Evolutionary conservation across 345 rosid genomes (phyloP).

Genomic region (Aquilaria yunnanensis): DNA sequence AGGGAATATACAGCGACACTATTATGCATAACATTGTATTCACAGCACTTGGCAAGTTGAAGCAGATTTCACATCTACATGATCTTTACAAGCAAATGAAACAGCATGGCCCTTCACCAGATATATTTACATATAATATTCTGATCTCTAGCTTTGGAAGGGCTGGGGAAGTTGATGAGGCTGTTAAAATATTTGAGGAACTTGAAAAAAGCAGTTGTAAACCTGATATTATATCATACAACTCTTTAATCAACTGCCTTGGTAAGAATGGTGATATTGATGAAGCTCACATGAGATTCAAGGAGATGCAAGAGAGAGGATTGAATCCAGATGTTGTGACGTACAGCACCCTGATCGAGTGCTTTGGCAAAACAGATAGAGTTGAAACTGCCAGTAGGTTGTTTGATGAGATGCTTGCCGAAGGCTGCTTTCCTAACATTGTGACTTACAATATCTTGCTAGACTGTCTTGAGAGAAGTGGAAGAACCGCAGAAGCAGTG

Average conservation of each 20-base stretch:
- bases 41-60: slow-evolving; percentile 63
- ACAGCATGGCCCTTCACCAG: slow-evolving; percentile 61
- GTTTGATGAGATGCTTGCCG: slow-evolving; percentile 74
- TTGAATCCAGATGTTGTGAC: slow-evolving; percentile 87
- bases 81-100: slow-evolving; percentile 83
- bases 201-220: slow-evolving; percentile 61
- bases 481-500: slow-evolving; percentile 81
- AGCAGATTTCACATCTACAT: slow-evolving; percentile 57
- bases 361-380: slow-evolving; percentile 87
- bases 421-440: slow-evolving; percentile 83
- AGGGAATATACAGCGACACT: slow-evolving; percentile 58
- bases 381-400: slow-evolving; percentile 82
- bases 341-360: slow-evolving; percentile 84
- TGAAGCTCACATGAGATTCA: slow-evolving; percentile 89
- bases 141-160: slow-evolving; percentile 79
- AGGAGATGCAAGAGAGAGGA: slow-evolving; percentile 90
- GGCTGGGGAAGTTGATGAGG: slow-evolving; percentile 62
- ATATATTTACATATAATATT: slow-evolving; percentile 74
- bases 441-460: slow-evolving; percentile 86
- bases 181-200: slow-evolving; percentile 72
- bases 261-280: slow-evolving; percentile 93
- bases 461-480: slow-evolving; percentile 77
- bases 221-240: slow-evolving; percentile 79
- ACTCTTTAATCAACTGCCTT: slow-evolving; percentile 81
- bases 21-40: slow-evolving; percentile 73